Base-by-base conservation (phyloP, 1,139 yeast genomes). In the Taphrina deformans region DNA sequence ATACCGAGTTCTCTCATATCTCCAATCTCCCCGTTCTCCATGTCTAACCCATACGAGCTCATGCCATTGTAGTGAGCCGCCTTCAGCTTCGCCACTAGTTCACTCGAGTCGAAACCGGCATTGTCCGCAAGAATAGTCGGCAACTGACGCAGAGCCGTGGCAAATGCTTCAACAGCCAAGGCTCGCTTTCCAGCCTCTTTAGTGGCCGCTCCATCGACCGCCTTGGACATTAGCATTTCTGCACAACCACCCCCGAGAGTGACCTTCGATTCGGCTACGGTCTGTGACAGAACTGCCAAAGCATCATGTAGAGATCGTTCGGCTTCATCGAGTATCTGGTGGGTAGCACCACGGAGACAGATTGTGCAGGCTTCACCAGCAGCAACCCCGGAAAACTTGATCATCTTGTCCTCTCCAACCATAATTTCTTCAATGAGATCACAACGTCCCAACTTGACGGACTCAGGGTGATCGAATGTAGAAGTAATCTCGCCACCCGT, bases 401-500 rank as follows among this genome's bases (percentile, higher is more conserved):
- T 85, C 78, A 83, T 82, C 67, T 62, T 83, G 73, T 87, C 90
- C 75, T 93, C 99, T 66, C 99, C 99, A 75, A 93, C 88, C 71
- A 91, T 83, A 48, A 93, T 79, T 77, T 93, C 99, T 77, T 93
- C 98, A 72, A 95, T 90, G 40, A 81, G 72, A 61, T 92, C 95
- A 81, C 99, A 93, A 74, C 85, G 83, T 62, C 99, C 99, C 65
- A 92, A 79, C 75, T 84, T 87, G 66, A 89, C 96, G 65, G 83
- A 82, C 65, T 88, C 96, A 26, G 99, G 97, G 70, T 86, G 83
- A 75, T 95, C 99, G 76, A 93, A 95, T 0, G 99, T 93, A 12
- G 98, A 92, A 2, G 88, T 97, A 66, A 95, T 98, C 79, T 93
- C 99, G 73, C 97, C 99, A 61, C 99, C 99, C 5, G 98, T 92